Percentiles rank a stretch among this genome's conserved stretches.
phyloP scores from a whole-genome alignment of 2,329 filamentous ascomycete genomes.

The Exophiala aquamarina region DNA sequence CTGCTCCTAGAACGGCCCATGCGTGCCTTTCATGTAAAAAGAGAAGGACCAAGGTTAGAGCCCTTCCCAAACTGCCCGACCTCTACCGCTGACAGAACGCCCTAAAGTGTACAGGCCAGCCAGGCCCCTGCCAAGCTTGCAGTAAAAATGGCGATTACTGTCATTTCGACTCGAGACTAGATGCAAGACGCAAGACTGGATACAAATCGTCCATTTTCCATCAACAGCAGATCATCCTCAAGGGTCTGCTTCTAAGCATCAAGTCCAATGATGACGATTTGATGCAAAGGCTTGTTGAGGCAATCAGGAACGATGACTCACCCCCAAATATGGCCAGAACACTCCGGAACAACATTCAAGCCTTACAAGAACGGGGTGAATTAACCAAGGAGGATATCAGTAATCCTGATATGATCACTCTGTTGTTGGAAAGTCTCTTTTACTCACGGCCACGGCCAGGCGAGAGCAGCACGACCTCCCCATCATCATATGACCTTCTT shows the following conservation, averaged over 20 bases:
- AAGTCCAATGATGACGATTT: conserved; percentile 3
- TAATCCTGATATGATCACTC: no score
- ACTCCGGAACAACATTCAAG: conserved; percentile 2
- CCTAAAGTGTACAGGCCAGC: no score
- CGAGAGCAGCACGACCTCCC: no score
- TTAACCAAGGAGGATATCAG: no score
- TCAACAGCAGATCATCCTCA: not conserved
- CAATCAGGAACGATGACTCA: conserved; percentile 3
- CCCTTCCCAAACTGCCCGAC: no score
- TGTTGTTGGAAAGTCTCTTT: no score
- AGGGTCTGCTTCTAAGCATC: conserved; percentile 3
- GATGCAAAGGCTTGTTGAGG: conserved; percentile 3
- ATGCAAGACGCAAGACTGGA: conserved; percentile 1
- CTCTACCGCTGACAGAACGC: no score
- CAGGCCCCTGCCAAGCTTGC: conserved; percentile 5
- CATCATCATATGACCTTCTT: no score
- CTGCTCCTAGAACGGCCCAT: no score
- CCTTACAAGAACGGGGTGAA: not conserved
- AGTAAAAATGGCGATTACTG: conserved; percentile 1
- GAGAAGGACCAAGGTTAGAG: no score
- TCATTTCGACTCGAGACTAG: conserved; percentile 3
- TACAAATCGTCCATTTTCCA: not conserved
- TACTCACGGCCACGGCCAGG: no score
- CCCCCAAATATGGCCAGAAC: conserved; percentile 1
- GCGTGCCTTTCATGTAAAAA: no score